phyloP scores from a whole-genome alignment of 306 rosid genomes.

The Ormosia semicastrata region DNA sequence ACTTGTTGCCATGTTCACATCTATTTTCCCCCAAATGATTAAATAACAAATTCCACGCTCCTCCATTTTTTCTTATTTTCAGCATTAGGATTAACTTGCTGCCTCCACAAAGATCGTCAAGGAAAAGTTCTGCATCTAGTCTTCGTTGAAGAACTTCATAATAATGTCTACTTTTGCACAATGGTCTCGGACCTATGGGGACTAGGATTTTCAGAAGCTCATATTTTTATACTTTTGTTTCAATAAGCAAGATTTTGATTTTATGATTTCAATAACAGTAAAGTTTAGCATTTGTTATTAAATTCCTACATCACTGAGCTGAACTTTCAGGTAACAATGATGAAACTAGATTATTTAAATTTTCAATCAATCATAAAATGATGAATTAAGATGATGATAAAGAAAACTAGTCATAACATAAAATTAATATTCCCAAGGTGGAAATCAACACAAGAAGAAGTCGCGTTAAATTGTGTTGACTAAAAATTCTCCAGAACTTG shows the following conservation, averaged over 20 bases:
- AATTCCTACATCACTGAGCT: background rate
- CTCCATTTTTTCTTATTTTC: conserved; percentile 7
- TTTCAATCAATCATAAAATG: background rate
- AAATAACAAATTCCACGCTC: background rate
- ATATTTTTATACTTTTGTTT: too few relatives aligned
- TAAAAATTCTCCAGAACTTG: too few relatives aligned
- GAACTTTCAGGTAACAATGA: background rate
- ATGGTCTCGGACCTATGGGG: background rate
- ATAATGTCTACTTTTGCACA: background rate
- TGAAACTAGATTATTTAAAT: background rate
- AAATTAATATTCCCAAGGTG: too few relatives aligned
- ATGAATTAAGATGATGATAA: background rate
- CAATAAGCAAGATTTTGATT: too few relatives aligned
- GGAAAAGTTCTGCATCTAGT: conserved; percentile 31
- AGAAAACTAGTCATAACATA: background rate
- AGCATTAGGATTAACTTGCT: conserved; percentile 62
- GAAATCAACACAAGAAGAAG: too few relatives aligned
- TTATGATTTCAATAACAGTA: background rate
- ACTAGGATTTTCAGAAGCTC: too few relatives aligned
- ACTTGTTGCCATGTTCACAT: background rate
- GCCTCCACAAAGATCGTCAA: conserved; percentile 48
- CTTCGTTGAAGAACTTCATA: conserved; percentile 29
- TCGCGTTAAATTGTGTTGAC: too few relatives aligned
- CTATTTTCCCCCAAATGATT: background rate
- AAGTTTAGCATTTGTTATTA: background rate